Evolutionary conservation across 192 early-diverging fungal species (phyloP).

Genomic region (Phlyctochytrium bullatum): DNA sequence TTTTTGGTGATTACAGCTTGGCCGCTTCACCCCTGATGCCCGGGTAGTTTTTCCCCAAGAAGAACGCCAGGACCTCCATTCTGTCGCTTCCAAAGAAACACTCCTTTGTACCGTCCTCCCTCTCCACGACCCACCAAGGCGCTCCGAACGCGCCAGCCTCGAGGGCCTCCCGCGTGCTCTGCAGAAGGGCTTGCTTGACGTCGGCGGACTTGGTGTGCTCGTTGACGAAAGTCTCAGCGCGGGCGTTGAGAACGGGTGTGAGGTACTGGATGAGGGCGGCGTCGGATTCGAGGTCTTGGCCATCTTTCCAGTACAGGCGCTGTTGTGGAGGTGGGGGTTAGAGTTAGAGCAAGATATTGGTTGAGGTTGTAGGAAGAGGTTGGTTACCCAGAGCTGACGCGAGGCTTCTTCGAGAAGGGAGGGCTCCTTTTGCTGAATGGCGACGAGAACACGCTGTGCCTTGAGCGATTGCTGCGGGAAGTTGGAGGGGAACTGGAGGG

Average conservation of each 20-base stretch:
- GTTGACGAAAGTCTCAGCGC: constrained; percentile 7
- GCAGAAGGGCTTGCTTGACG: constrained; percentile 33
- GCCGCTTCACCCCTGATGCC: no score
- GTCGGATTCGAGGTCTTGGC: constrained; percentile 6
- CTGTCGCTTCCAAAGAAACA: constrained; percentile 47
- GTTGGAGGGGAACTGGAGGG: constrained; percentile 11
- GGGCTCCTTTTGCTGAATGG: constrained; percentile 23
- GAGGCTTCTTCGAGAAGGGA: constrained; percentile 21
- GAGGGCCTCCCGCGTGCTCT: constrained; percentile 23
- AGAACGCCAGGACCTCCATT: constrained; percentile 38
- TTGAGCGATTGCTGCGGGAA: constrained; percentile 33
- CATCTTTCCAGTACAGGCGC: constrained; percentile 31
- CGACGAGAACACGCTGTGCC: constrained; percentile 32
- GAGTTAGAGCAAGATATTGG: no score
- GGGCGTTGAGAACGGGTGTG: constrained; percentile 10
- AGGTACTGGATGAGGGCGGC: constrained; percentile 20
- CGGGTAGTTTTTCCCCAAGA: constrained; percentile 26
- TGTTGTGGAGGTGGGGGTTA: no score
- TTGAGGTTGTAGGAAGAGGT: neutral
- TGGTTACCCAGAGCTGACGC: constrained; percentile 23
- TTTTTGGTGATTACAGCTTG: neutral
- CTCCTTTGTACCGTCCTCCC: constrained; percentile 12
- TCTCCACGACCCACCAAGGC: constrained; percentile 37
- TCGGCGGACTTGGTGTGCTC: constrained; percentile 5
- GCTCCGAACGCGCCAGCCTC: constrained; percentile 43